Base-by-base conservation (phyloP, 148 eudicot genomes). In the Arctostaphylos glauca region DNA sequence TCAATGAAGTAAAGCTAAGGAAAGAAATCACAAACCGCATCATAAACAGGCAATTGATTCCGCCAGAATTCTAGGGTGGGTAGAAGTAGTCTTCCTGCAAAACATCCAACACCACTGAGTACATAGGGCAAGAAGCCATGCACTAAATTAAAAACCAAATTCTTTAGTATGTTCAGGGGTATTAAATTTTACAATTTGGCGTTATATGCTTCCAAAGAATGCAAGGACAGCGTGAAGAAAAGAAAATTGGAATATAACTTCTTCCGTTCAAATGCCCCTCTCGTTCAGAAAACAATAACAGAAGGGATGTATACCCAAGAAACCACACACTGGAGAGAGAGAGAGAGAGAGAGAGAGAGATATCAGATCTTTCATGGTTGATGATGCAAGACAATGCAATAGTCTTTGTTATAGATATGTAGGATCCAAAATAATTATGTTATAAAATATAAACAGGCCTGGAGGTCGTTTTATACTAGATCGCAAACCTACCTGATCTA, bases 1-100 rank as follows among this genome's bases (percentile, higher is more conserved):
- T 10, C 62, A 52, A 80, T n/a, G 64, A 54, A 81, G 47, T 60
- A 38, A 59, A 75, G 59, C 25, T 5, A 82, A 82, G 50, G 3
- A 18, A 67, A 41, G 7, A 52, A 6, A 50, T 74, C 52, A 88
- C 88, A 67, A 80, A 87, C 92, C 88, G 14, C 48, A 81, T 85
- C 88, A 84, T 86, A 88, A 41, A 88, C 49, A 6, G 84, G 83
- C 47, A 49, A 77, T 59, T 90, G 89, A 76, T 88, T 90, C 84
- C 90, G 90, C 92, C 92, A 90, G 77, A 81, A 88, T 64, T 86
- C 89, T 76, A 90, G 78, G 19, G 82, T 31, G 10, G 88, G 90
- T 62, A 90, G 77, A 21, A 86, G 86, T 71, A 85, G 56, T 82
- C 92, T 88, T 78, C 92, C 92, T 90, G 86, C 67, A 85, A 56